Conservation (phyloP, 495 filamentous ascomycete genomes). For the Tuber melanosporum region DNA sequence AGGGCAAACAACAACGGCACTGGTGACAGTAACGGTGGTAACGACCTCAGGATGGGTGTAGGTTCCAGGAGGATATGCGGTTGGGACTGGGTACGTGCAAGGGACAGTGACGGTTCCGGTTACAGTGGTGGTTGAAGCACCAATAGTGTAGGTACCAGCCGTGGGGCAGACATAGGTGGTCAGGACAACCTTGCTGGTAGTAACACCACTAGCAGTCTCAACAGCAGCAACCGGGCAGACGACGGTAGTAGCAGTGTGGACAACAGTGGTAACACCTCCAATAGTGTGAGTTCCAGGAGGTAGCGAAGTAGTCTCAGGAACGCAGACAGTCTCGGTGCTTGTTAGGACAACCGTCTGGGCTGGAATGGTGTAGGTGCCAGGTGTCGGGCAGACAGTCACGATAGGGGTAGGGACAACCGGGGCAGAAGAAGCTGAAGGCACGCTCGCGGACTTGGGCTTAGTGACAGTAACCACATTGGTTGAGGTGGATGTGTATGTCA, state of each 20-base stretch:
- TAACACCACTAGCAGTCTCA: conserved; percentile 52
- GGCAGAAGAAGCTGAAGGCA: conserved; percentile 33
- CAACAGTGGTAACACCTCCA: conserved; percentile 71
- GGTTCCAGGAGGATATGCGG: conserved; percentile 61
- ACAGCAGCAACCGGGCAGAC: conserved; percentile 68
- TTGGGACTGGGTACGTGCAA: conserved; percentile 60
- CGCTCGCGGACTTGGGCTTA: conserved; percentile 44
- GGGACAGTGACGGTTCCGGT: conserved; percentile 50
- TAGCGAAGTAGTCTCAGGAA: conserved; percentile 56
- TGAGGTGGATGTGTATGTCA: conserved; percentile 24
- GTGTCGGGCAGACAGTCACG: conserved; percentile 60
- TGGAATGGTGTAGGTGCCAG: conserved; percentile 74
- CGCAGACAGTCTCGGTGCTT: conserved; percentile 60
- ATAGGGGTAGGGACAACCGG: conserved; percentile 57
- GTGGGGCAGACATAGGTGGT: conserved; percentile 71
- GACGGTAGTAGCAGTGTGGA: conserved; percentile 62
- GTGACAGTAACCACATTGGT: conserved; percentile 42
- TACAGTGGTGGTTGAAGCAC: conserved; percentile 58
- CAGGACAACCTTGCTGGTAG: conserved; percentile 63
- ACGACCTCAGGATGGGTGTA: conserved; percentile 64
- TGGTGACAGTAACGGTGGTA: conserved; percentile 63
- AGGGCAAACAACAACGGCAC: conserved; percentile 67
- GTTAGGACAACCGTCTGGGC: conserved; percentile 66
- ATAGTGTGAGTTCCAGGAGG: conserved; percentile 63
- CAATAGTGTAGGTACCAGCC: conserved; percentile 75